These are phyloP conservation scores for Tagetes erecta DNA, from an alignment of 129 eudicot genomes.

Conservation along the genomic window DNA sequence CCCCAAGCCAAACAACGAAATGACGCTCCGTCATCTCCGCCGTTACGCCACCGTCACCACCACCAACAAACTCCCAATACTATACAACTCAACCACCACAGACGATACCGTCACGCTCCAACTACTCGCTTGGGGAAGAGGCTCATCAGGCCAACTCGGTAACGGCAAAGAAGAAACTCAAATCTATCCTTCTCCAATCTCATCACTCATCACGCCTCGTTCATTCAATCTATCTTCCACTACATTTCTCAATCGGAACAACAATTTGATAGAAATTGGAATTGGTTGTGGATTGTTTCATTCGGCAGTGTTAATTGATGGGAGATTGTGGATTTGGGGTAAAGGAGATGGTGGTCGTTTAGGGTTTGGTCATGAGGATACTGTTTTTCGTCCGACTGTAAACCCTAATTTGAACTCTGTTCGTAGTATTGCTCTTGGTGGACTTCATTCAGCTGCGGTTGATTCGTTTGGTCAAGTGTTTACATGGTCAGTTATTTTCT, in stretches of 20 bases:
- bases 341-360: conserved; percentile 97
- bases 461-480: conserved; percentile 64
- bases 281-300: conserved; percentile 70
- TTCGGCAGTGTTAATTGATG: conserved; percentile 68
- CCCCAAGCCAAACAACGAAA: conserved; percentile 31
- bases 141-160: conserved; percentile 95
- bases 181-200: conserved; percentile 61
- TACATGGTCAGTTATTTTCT: conserved; percentile 72
- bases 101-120: conserved; percentile 45
- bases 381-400: conserved; percentile 60
- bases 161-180: conserved; percentile 60
- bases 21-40: conserved; percentile 40
- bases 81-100: conserved; percentile 29
- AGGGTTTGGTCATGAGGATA: conserved; percentile 74
- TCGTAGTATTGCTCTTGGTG: conserved; percentile 73
- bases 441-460: conserved; percentile 79
- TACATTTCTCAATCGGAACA: background rate
- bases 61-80: conserved; percentile 31
- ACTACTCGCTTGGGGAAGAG: conserved; percentile 89
- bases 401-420: conserved; percentile 47
- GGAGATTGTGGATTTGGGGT: conserved; percentile 92
- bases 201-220: conserved; percentile 47
- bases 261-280: conserved; percentile 44
- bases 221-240: conserved; percentile 1
- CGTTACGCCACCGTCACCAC: conserved; percentile 33